phyloP scores from a whole-genome alignment of 2,329 filamentous ascomycete species.

The Elsinoe australis region DNA sequence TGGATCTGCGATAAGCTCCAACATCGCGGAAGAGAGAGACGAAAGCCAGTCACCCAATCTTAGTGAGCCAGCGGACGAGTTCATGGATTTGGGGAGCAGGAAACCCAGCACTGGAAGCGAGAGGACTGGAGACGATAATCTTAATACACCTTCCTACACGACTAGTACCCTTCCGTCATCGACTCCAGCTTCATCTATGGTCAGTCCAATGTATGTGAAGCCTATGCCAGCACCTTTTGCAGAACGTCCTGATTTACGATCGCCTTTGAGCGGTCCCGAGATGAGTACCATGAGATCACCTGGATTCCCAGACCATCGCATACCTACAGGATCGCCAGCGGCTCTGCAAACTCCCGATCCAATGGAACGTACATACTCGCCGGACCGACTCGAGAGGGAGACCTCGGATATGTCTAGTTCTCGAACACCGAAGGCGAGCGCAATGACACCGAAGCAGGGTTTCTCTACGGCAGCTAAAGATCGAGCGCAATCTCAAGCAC shows the following conservation, averaged over 20 bases:
- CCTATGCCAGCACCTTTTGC: constrained; percentile 15
- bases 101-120: constrained; percentile 15
- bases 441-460: constrained; percentile 14
- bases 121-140: constrained; percentile 14
- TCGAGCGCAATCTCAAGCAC: constrained; percentile 40
- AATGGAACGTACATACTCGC: constrained; percentile 1
- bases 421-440: background rate
- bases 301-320: constrained; percentile 10
- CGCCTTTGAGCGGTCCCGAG: constrained; percentile 4
- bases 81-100: background rate
- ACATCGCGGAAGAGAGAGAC: constrained; percentile 22
- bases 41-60: constrained; percentile 25
- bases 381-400: background rate
- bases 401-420: background rate
- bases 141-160: constrained; percentile 6
- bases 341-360: background rate
- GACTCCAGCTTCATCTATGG: constrained; percentile 7
- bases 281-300: background rate
- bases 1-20: constrained; percentile 19
- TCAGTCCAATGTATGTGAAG: constrained; percentile 16
- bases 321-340: constrained; percentile 10
- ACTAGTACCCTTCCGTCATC: background rate
- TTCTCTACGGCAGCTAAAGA: constrained; percentile 28
- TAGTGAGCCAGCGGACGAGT: constrained; percentile 15
- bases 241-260: background rate